These are phyloP conservation scores for Ophiostoma sp. DNA, from an alignment of 2,329 filamentous ascomycete species.

Conservation along the genomic window DNA sequence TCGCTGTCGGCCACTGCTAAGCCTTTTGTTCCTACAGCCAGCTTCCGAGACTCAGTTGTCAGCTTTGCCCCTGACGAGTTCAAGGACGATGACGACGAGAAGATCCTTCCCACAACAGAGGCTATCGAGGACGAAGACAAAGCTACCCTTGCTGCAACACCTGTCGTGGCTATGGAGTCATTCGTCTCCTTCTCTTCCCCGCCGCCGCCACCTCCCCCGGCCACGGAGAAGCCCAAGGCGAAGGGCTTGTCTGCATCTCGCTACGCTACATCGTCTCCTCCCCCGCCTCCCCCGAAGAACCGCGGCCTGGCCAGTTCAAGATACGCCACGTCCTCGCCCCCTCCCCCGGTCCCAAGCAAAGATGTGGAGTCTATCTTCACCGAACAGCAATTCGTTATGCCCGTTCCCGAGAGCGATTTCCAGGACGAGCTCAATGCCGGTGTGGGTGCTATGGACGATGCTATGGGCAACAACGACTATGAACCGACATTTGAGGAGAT, in stretches of 20 bases:
- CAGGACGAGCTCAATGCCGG: slow-evolving; percentile 18
- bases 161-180: slow-evolving; percentile 10
- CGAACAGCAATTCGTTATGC: slow-evolving; percentile 18
- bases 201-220: slow-evolving; percentile 29
- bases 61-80: slow-evolving; percentile 25
- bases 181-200: slow-evolving; percentile 21
- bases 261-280: slow-evolving; percentile 35
- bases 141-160: slow-evolving; percentile 20
- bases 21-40: slow-evolving; percentile 54
- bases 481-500: slow-evolving; percentile 72
- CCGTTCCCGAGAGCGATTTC: slow-evolving; percentile 15
- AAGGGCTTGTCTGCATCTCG: slow-evolving; percentile 45
- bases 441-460: slow-evolving; percentile 24
- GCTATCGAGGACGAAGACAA: slow-evolving; percentile 25
- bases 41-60: slow-evolving; percentile 28
- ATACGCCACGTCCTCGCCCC: slow-evolving; percentile 40
- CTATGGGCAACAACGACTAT: slow-evolving; percentile 29
- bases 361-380: slow-evolving; percentile 27
- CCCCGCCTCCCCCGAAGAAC: slow-evolving; percentile 39
- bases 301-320: slow-evolving; percentile 42
- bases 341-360: slow-evolving; percentile 30
- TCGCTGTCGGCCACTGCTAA: slow-evolving; percentile 66
- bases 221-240: slow-evolving; percentile 28
- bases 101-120: slow-evolving; percentile 22
- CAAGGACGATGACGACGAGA: neutral